Base-by-base conservation (phyloP, 345 rosid genomes). In the Tarenaya hassleriana region DNA sequence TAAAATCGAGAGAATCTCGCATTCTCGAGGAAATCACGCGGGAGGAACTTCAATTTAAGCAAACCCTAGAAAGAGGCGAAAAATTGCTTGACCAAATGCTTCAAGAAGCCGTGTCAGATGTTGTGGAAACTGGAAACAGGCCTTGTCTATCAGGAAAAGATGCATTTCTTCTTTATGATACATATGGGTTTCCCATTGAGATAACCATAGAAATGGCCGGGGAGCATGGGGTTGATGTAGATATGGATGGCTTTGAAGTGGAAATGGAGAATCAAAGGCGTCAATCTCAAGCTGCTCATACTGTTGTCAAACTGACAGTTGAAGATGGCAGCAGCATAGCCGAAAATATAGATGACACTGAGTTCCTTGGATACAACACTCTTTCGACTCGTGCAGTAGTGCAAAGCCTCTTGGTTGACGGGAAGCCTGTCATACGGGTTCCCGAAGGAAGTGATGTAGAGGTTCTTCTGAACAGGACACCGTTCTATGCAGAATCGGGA, bases 401-500 rank as follows among this genome's bases (percentile, higher is more conserved):
- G 48, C 79, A 81, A 46, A 81, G 82, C 70, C 87, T 84, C 39
- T 42, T 82, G 75, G 80, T 91, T 29, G 70, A 76, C 58, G 95
- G 95, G 57, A 87, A 83, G 69, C 74, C 95, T 29, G 95, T 84
- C 52, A 63, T 77, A 51, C 86, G 72, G 64, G 95, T 82, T 41
- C 71, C 90, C 46, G 80, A 87, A 75, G 96, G 96, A 60, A 81
- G 66, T 61, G 81, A 87, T 49, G 95, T 91, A 34, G 96, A 87
- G 75, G 74, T 87, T 56, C 74, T 91, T 66, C 80, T 84, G 38
- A 77, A 82, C 63, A 82, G 76, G 70, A 87, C 98, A 29, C 96
- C 98, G 15, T 91, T 91, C 68, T 87, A 87, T 54, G 96, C 98
- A 50, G 96, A 91, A 68, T 84, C 98, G 15, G 96, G 98, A 58